Evolutionary conservation across 2,329 filamentous ascomycete genomes (phyloP).

Genomic region (Trichoderma polysporum): DNA sequence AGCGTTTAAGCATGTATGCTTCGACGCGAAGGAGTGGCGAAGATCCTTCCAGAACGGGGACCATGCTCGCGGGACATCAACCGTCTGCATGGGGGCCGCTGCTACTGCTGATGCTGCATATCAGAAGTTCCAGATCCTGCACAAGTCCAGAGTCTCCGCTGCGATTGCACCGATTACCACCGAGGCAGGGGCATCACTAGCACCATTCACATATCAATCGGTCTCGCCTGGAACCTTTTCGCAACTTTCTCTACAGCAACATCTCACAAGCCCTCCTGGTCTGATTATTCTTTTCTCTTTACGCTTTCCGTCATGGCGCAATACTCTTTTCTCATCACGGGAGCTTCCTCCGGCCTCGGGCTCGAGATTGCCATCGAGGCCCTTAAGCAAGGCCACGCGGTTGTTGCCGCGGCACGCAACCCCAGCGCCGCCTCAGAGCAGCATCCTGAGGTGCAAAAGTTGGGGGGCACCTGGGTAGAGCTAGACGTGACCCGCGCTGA

Average conservation of each 20-base stretch:
- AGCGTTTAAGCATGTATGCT: no score
- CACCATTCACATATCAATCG: background rate
- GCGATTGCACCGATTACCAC: background rate
- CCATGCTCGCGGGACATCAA: background rate
- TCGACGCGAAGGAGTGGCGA: background rate
- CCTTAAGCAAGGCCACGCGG: slow-evolving; percentile 46
- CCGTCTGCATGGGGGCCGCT: background rate
- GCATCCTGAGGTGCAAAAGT: background rate
- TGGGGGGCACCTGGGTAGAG: background rate
- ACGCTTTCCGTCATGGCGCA: background rate
- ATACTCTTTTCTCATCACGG: slow-evolving; percentile 42
- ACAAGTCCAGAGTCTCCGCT: background rate
- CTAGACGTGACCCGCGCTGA: background rate
- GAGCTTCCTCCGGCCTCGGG: slow-evolving; percentile 52
- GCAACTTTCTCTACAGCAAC: background rate
- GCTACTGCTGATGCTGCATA: background rate
- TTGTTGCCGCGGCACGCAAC: slow-evolving; percentile 50
- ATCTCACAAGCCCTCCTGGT: background rate
- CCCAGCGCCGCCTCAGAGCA: slow-evolving; percentile 19
- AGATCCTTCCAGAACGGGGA: background rate
- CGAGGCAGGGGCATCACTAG: background rate
- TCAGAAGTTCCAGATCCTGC: background rate
- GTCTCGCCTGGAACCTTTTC: background rate
- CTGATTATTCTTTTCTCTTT: background rate
- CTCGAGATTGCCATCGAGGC: slow-evolving; percentile 44